Evolutionary conservation across 2,329 filamentous ascomycete genomes (phyloP), one percentile per base, ranked within the genome.

Genomic region (Xylaria digitata): DNA sequence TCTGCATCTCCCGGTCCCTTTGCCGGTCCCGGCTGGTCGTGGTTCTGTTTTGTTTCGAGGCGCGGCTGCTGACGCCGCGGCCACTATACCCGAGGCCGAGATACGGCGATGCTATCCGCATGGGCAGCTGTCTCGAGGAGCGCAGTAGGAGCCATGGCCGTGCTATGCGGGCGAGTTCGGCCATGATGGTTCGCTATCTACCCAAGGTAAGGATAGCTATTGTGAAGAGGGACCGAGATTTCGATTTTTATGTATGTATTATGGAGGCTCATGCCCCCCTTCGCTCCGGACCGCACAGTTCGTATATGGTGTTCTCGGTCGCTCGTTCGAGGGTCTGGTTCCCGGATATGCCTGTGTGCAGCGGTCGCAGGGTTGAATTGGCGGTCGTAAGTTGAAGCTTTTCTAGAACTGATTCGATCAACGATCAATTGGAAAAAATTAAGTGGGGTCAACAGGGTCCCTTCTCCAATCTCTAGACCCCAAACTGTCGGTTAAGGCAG

Each of bases 111-210:
- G 37, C 37, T 42, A 42, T 40, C 40, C 26, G 58, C 4, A 61
- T 19, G 4, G 60, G 50, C 5, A 13, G 49, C 7, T 19, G 57
- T 13, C 62, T 52, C 21, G 57, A 21, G 19, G 62, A 43, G 45
- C 26, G 26, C 26, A 26, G 26, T 2, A 62, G 23, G 48, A 71
- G 66, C 70, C 69, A 67, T 23, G 69, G 69, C 53, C 68, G 69
- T 34, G 72, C 59, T 30, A 69, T 60, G 50, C 68, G 70, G 15
- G 67, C 57, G 60, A 72, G 60, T 19, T 69, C 65, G 65, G 71
- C 65, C 65, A 71, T 71, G 58, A n/a, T 40, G 4, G 37, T 40
- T 15, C 26, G 26, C 26, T 26, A 26, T 61, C 37, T 23, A 11
- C n/a, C n/a, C n/a, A n/a, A n/a, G 21, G 6, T 42, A 2, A 21